A percentile compares a stretch with the other conserved stretches of the same genome.
Conservation (phyloP, 202 grass and related monocot species). For the Brachypodium distachyon region DNA sequence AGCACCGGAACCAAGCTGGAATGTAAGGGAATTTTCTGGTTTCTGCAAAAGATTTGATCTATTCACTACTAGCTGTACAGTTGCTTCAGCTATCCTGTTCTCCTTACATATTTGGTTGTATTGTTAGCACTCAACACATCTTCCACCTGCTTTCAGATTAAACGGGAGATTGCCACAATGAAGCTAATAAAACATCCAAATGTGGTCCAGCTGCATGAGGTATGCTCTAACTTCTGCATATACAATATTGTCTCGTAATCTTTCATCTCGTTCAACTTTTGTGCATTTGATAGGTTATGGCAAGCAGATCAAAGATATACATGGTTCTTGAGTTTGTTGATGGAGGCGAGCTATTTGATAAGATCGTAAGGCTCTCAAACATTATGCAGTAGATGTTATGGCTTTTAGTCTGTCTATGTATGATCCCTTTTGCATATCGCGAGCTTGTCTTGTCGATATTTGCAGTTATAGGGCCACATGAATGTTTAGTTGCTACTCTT, state of each 20-base stretch:
- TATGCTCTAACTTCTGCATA: neutral
- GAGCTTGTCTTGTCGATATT: neutral
- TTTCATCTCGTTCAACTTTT: neutral
- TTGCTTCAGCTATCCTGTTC: neutral
- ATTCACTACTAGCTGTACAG: neutral
- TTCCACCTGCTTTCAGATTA: constrained; percentile 55
- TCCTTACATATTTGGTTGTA: neutral
- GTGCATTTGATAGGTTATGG: constrained; percentile 64
- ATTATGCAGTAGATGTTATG: neutral
- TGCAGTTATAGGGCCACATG: neutral
- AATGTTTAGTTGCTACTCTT: neutral
- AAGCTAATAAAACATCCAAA: constrained; percentile 98
- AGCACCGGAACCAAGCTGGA: neutral
- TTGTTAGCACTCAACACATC: neutral
- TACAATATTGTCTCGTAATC: neutral
- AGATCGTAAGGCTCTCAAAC: constrained; percentile 62
- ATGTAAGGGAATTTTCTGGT: neutral
- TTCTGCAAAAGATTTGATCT: neutral
- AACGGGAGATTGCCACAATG: constrained; percentile 94
- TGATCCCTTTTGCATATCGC: neutral
- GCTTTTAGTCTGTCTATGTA: neutral
- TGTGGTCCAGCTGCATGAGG: constrained; percentile 90
- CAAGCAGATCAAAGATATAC: constrained; percentile 95
- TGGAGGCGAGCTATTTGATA: constrained; percentile 96
- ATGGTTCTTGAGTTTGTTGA: constrained; percentile 97